Evolutionary conservation across 164 flowering plant species (phyloP), one percentile per base, ranked within the genome.

Genomic region (Stephania japonica): DNA sequence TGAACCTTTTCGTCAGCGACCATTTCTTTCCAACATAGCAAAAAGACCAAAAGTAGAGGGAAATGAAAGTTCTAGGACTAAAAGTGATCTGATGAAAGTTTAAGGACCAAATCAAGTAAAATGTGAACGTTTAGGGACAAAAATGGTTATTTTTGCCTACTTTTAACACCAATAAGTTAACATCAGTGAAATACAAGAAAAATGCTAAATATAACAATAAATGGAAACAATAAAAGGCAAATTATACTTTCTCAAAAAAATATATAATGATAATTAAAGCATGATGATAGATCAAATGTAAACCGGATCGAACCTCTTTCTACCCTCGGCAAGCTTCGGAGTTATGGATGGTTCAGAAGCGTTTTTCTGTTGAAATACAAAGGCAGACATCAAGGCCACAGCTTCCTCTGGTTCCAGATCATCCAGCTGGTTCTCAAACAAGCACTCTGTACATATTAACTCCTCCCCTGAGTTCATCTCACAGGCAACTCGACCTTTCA

Each of bases 381-480:
- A 85, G 64, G 98, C 90, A 70, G 98, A 96, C 99, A 96, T 92
- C 67, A 96, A 75, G 4, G 99, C 99, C 47, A 93, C 95, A 25
- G 97, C 97, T 86, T 96, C 99, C 80, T 92, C 97, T 70, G 99
- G 99, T 84, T 93, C 98, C 80, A 96, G 82, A 67, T 86, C 94
- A 76, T 91, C 96, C 78, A 96, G 78, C 75, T 91, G 97, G 83
- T 93, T 96, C 80, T 96, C 98, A 84, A 96, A 96, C 76, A 96
- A 83, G 79, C 95, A 93, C 78, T 93, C 99, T 1, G 99, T 92
- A 81, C 89, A 90, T 77, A 96, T 93, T 85, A 96, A 81, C 84
- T 96, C 99, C 80, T 96, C 98, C 68, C 99, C 99, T 47, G 99
- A 96, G 83, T 96, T 96, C 98, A 96, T 96, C 88, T 93, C 99